Evolutionary conservation across 2,329 filamentous ascomycete species (phyloP), one percentile per base, ranked within the genome.

Genomic region (Penicillium sp.): DNA sequence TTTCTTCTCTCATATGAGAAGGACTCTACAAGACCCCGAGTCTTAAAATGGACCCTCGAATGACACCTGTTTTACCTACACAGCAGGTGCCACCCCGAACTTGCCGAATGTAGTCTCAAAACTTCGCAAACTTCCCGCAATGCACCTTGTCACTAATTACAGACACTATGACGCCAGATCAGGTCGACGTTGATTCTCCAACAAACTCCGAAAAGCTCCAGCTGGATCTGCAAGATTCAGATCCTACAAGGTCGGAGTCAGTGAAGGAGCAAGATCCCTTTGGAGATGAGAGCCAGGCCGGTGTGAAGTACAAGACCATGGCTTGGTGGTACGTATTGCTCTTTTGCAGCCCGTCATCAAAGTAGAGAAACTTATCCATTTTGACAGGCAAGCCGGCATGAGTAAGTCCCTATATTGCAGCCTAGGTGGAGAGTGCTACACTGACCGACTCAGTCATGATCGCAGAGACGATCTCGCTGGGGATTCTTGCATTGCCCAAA

Each of bases 391-490:
- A 51, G 50, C 57, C 7, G 54, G 57, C n/a, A 58, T 57, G 50
- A 46, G 58, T 59, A 46, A 27, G 53, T 53, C 29, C 1, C 34
- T 42, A 14, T 8, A 44, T 19, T 37, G 8, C 14, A 27, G 2
- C 25, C 7, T 30, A 18, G 31, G 14, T 34, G 7, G 31, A 18
- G 14, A 34, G 6, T 3, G 13, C 19, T 16, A 39, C 41, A 22
- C 51, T 48, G 19, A 52, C 31, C 22, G 12, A 14, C 7, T 28
- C 42, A 65, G 70, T 80, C 46, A 80, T 81, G 74, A 72, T 81
- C 25, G 78, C 78, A 12, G 78, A 81, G 58, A 80, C 76, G 9
- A 76, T 81, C 29, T 79, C 76, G 9, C 68, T 81, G 1, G 79
- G 79, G 10, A 75, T 80, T 28, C 71, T 82, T 11, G 75, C 76